Evolutionary conservation across 2,329 filamentous ascomycete species (phyloP), one percentile per base, ranked within the genome.

Genomic region (Didymella exigua): DNA sequence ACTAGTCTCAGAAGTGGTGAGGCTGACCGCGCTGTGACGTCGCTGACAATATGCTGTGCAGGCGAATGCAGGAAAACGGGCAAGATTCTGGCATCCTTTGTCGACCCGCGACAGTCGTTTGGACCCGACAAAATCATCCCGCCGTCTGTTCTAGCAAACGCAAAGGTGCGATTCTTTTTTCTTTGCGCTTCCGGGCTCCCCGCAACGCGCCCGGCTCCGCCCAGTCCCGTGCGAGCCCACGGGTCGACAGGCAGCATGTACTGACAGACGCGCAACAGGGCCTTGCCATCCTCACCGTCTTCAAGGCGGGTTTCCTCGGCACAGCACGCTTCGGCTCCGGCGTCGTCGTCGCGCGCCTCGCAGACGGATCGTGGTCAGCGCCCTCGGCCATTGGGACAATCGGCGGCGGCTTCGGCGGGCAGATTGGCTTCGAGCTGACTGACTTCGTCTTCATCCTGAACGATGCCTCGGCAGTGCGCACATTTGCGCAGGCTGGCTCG

Each of bases 391-490:
- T 95, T 69, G 87, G 88, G 47, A 92, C 89, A 1, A 86, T 89
- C 24, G 91, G 91, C 63, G 91, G 88, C 49, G 91, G 90, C 21
- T 90, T 96, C 62, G 90, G 90, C 63, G 90, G 90, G 34, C 90
- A 95, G 77, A 91, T 96, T 69, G 90, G 90, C 30, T 90, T 93
- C 75, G 91, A 96, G 76, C 77, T 96, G 58, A 95, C 91, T 55
- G 91, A 95, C 75, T 99, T 99, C 73, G 95, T 99, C 73, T 98
- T 99, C 78, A 97, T 99, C 63, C 86, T 99, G 62, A 99, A 99
- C 78, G 93, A 99, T 72, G 81, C 87, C 36, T 86, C 82, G 54
- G 93, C 95, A 38, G 93, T 99, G 63, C 91, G 91, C 75, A 93
- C 93, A 8, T 98, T 99, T 76, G 91, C 93, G 5, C 93, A 98